Percentiles rank a stretch among this genome's conserved stretches.
Evolutionary conservation across 1,139 yeast genomes (phyloP).

Genomic region (Candida pseudoviswanathii): DNA sequence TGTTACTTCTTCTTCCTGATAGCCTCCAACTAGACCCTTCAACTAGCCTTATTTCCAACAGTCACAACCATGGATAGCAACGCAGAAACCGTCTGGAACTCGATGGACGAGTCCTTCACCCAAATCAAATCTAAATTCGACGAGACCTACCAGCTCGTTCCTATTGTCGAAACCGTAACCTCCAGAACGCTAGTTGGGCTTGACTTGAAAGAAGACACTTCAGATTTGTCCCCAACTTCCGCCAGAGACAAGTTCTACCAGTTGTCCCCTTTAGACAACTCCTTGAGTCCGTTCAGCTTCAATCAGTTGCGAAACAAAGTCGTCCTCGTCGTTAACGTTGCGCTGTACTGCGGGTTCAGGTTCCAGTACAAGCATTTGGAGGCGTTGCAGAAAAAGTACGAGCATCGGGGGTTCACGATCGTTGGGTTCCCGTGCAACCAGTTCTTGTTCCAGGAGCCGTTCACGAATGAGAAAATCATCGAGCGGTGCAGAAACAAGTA

Average conservation of each 20-base stretch:
- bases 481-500: slow-evolving; percentile 41
- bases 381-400: slow-evolving; percentile 75
- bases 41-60: too few species aligned
- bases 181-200: not conserved
- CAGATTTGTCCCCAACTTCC: not conserved
- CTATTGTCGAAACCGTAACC: not conserved
- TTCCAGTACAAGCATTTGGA: slow-evolving; percentile 84
- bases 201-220: not conserved
- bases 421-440: slow-evolving; percentile 89
- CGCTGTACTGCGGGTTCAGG: slow-evolving; percentile 86
- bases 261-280: slow-evolving; percentile 40
- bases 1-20: too few species aligned
- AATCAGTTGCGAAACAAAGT: slow-evolving; percentile 80
- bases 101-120: not conserved
- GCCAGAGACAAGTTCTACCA: slow-evolving; percentile 43
- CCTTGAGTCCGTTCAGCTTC: slow-evolving; percentile 68
- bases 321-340: slow-evolving; percentile 89
- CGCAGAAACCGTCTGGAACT: not conserved
- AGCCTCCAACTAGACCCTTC: too few species aligned
- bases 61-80: not conserved
- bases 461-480: slow-evolving; percentile 40
- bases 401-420: slow-evolving; percentile 62
- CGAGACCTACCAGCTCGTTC: not conserved
- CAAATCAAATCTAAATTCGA: not conserved
- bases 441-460: slow-evolving; percentile 58